phyloP scores from a whole-genome alignment of 176 grass and related monocot species.

The Aegilops tauschii region DNA sequence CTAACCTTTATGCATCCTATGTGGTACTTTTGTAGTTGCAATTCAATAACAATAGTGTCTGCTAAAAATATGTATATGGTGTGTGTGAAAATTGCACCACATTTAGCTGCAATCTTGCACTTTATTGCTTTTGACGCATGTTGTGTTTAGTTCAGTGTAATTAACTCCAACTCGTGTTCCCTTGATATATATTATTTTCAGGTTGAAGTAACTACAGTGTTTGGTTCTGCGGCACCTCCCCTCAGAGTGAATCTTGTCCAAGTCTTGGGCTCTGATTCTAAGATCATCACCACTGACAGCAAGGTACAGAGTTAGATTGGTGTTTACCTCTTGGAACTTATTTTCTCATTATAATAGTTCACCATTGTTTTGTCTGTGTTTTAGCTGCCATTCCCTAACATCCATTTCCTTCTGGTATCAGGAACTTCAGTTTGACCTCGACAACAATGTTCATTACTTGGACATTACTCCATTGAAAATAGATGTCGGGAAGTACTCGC shows the following conservation, averaged over 20 bases:
- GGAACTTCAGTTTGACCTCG: slow-evolving; percentile 77
- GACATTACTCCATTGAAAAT: slow-evolving; percentile 78
- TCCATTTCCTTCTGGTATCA: slow-evolving; percentile 39
- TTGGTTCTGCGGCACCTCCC: slow-evolving; percentile 77
- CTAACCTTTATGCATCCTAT: neutral
- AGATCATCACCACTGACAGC: slow-evolving; percentile 43
- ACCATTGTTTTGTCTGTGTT: neutral
- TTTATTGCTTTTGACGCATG: neutral
- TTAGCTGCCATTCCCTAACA: neutral
- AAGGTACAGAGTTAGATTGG: slow-evolving; percentile 37
- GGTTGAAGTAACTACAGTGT: slow-evolving; percentile 95
- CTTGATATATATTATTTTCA: slow-evolving; percentile 37
- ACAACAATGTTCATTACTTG: slow-evolving; percentile 83
- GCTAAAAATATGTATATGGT: neutral
- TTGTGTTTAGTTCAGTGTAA: neutral
- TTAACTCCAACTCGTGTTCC: neutral
- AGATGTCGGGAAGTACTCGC: slow-evolving; percentile 85
- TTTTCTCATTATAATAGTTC: neutral
- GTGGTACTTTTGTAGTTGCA: neutral
- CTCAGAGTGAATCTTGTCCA: slow-evolving; percentile 72
- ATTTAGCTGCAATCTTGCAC: neutral
- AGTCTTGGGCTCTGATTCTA: slow-evolving; percentile 64
- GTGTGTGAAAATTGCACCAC: neutral
- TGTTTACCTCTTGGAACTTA: neutral
- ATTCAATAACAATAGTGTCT: neutral